Evolutionary conservation across 225 moss, liverwort and hornwort species (phyloP).

Genomic region (Bryoerythrophyllum caledonicum): DNA sequence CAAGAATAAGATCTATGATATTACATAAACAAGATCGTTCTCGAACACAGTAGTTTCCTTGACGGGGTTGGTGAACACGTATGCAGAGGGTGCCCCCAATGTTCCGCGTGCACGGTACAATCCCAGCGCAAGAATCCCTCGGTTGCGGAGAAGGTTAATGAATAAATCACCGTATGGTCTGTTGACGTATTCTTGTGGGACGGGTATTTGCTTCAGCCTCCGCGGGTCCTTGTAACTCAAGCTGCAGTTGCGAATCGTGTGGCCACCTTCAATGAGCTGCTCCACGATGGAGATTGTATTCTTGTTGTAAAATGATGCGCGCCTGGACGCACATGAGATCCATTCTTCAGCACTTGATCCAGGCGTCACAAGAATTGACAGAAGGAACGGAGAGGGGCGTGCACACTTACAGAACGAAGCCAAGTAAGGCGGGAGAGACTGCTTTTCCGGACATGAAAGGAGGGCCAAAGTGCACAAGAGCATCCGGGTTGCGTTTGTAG

Average conservation of each 20-base stretch:
- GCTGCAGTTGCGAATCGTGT: conserved; percentile 32
- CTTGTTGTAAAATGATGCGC: conserved; percentile 84
- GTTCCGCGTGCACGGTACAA: conserved; percentile 74
- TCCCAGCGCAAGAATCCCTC: conserved; percentile 65
- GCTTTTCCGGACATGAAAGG: conserved; percentile 85
- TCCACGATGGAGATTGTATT: conserved; percentile 74
- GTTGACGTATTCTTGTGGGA: conserved; percentile 58
- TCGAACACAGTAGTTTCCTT: conserved; percentile 57
- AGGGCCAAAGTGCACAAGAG: conserved; percentile 69
- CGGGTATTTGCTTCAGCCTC: conserved; percentile 49
- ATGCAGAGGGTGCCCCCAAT: conserved; percentile 69
- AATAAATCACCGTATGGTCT: conserved; percentile 56
- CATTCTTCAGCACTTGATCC: not conserved
- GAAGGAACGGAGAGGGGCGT: no score
- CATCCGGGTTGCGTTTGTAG: conserved; percentile 66
- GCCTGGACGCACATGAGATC: conserved; percentile 35
- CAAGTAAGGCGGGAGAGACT: conserved; percentile 64
- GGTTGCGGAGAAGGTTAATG: conserved; percentile 58
- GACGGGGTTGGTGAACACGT: conserved; percentile 81
- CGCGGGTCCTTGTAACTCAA: conserved; percentile 39
- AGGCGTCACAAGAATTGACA: no score
- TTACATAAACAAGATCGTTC: conserved; percentile 61
- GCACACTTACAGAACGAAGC: conserved; percentile 87
- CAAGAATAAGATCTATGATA: conserved; percentile 21
- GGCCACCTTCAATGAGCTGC: conserved; percentile 75